phyloP scores from a whole-genome alignment of 1,284 basidiomycete genomes.

The Pholiota adiposa region DNA sequence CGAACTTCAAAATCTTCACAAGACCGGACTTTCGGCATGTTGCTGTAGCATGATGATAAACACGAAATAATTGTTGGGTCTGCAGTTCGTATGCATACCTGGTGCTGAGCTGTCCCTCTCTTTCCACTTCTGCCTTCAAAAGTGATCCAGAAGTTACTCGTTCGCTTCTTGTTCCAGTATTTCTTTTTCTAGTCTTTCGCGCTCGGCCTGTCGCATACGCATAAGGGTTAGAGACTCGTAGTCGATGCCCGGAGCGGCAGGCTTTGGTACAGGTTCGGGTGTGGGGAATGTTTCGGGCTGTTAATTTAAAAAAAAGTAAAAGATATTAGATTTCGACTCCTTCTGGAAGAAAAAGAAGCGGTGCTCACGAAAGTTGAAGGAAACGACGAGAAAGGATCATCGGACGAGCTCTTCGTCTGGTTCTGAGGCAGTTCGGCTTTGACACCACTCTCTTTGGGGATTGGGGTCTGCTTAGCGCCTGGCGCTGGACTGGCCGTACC shows the following conservation, averaged over 20 bases:
- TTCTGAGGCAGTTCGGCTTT: conserved; percentile 35
- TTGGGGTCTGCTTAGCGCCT: conserved; percentile 9
- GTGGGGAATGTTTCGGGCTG: conserved; percentile 35
- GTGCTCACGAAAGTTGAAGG: conserved; percentile 59
- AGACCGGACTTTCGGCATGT: too few relatives aligned
- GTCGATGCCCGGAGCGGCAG: conserved; percentile 54
- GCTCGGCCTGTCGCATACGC: conserved; percentile 80
- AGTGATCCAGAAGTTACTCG: not conserved
- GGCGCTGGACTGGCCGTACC: conserved; percentile 32
- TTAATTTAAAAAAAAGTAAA: conserved; percentile 2
- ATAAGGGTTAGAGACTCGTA: conserved; percentile 84
- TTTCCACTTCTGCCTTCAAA: not conserved
- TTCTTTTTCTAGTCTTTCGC: conserved; percentile 76
- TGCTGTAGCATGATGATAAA: too few relatives aligned
- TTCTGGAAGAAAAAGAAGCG: conserved; percentile 7
- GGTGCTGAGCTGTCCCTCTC: too few relatives aligned
- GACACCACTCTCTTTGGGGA: conserved; percentile 2
- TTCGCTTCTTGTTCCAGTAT: conserved; percentile 69
- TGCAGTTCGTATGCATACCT: too few relatives aligned
- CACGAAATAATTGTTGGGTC: too few relatives aligned
- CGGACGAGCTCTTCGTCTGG: conserved; percentile 21
- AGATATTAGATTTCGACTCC: too few relatives aligned
- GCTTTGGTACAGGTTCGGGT: conserved; percentile 29
- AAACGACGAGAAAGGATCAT: conserved; percentile 44
- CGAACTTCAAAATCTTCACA: too few relatives aligned